Evolutionary conservation across 495 filamentous ascomycete species (phyloP).

Genomic region (Penicillium simplicissimum): DNA sequence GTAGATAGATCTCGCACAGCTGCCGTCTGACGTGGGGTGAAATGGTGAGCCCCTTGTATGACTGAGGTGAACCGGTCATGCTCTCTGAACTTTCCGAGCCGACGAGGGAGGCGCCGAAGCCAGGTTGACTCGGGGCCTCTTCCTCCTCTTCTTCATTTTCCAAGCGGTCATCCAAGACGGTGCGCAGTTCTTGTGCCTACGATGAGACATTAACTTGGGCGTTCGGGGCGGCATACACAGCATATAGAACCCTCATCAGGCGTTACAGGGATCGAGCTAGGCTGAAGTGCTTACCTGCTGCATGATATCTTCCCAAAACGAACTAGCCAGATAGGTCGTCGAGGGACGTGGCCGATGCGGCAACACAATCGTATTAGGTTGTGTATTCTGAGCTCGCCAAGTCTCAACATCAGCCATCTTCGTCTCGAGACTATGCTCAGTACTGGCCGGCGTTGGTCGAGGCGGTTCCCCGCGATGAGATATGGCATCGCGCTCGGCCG

Average conservation of each 20-base stretch:
- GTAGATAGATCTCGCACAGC: constrained; percentile 36
- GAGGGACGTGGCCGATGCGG: constrained; percentile 21
- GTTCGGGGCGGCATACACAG: not conserved
- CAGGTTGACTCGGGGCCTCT: constrained; percentile 7
- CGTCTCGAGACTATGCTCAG: constrained; percentile 10
- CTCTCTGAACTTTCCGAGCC: constrained; percentile 27
- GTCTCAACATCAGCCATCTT: constrained; percentile 10
- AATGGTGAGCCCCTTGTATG: constrained; percentile 9
- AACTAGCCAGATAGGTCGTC: constrained; percentile 26
- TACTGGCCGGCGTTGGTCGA: not conserved
- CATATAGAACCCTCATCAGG: not conserved
- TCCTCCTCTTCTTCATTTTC: constrained; percentile 18
- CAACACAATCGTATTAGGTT: not conserved
- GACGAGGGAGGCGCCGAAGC: constrained; percentile 18
- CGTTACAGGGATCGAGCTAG: not conserved
- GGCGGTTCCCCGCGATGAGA: not conserved
- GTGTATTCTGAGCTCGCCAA: constrained; percentile 12
- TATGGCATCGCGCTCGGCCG: constrained; percentile 15
- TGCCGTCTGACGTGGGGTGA: constrained; percentile 13
- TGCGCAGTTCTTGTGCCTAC: constrained; percentile 28
- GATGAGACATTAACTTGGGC: not conserved
- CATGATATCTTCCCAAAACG: constrained; percentile 39
- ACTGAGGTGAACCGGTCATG: constrained; percentile 12
- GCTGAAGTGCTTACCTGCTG: constrained; percentile 28
- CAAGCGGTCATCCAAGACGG: constrained; percentile 25